phyloP scores from a whole-genome alignment of 2,329 filamentous ascomycete species.

The Whalleya microplaca region DNA sequence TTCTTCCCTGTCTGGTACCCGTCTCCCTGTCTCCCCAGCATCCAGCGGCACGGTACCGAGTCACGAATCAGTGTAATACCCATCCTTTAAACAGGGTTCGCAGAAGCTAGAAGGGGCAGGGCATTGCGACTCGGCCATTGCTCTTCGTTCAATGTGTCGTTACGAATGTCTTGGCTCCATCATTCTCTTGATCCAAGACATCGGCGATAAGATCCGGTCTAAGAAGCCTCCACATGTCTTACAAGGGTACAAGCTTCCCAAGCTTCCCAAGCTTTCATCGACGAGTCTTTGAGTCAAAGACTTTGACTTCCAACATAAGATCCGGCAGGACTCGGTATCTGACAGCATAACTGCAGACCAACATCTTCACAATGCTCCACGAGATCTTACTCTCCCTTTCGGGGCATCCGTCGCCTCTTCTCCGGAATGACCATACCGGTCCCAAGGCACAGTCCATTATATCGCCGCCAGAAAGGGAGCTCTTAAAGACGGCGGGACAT shows the following conservation, averaged over 20 bases:
- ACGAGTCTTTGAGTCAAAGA: no score
- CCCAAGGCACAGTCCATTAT: slow-evolving; percentile 53
- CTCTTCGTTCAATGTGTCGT: slow-evolving; percentile 50
- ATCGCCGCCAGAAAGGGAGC: slow-evolving; percentile 80
- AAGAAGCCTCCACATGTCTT: slow-evolving; percentile 37
- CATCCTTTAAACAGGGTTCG: no score
- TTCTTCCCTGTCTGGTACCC: not conserved
- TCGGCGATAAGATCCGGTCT: slow-evolving; percentile 44
- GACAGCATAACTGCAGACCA: slow-evolving; percentile 21
- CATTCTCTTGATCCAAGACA: slow-evolving; percentile 51
- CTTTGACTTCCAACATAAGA: slow-evolving; percentile 7
- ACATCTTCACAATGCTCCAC: slow-evolving; percentile 75
- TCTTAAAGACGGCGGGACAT: slow-evolving; percentile 76
- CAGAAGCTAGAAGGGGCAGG: no score
- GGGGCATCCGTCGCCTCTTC: slow-evolving; percentile 87
- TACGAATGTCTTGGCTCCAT: slow-evolving; percentile 56
- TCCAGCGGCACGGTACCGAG: not conserved
- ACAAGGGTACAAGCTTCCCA: slow-evolving; percentile 26
- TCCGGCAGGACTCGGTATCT: slow-evolving; percentile 24
- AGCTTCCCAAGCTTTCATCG: slow-evolving; percentile 2
- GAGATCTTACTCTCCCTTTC: slow-evolving; percentile 97
- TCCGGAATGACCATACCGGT: slow-evolving; percentile 58
- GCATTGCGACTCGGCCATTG: not conserved
- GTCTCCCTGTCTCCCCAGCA: not conserved
- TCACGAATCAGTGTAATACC: not conserved